Base-by-base conservation (phyloP, 2,329 filamentous ascomycete species). In the Myotisia sp. region DNA sequence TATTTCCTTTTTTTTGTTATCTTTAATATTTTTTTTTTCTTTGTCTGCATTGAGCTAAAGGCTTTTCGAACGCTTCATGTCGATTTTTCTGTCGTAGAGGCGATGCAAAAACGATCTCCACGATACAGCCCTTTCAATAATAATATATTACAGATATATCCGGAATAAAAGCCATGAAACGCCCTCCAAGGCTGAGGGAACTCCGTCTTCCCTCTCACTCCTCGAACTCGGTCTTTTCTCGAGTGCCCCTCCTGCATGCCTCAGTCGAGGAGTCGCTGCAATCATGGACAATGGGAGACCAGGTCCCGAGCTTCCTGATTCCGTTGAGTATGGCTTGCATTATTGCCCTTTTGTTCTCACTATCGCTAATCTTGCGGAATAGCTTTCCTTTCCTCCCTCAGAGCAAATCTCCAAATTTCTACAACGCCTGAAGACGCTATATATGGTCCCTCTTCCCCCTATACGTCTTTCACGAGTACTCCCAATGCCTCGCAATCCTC, bases 331-430 rank as follows among this genome's bases (percentile, higher is more conserved):
- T 40, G 31, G 32, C 34, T 26, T 8, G 29, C 18, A 30, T 17
- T 12, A 31, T 35, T 34, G 19, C 29, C 19, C 7, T 33, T 34
- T 29, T 6, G 5, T 27, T 37, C 26, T 30, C 12, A 20, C n/a
- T 22, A 13, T 31, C 20, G 23, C 26, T 12, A 17, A 12, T 10
- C 23, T 36, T 6, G 23, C 37, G 42, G 46, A 29, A 40, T 56
- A 90, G 82, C 81, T 17, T 90, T 90, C 63, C 79, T 90, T 58
- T 79, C 75, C 37, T 87, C 83, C 46, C 68, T 90, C 10, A 75
- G 80, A 45, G 79, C 79, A 43, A 90, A 90, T 51, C 70, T 90
- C 36, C 76, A 77, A 47, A 74, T 87, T 38, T 68, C 63, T n/a
- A 37, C 36, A 64, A 34, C 51, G 45, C 37, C 39, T 5, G 27